phyloP scores from a whole-genome alignment of 805 yeast genomes.

The Saturnispora hagleri region DNA sequence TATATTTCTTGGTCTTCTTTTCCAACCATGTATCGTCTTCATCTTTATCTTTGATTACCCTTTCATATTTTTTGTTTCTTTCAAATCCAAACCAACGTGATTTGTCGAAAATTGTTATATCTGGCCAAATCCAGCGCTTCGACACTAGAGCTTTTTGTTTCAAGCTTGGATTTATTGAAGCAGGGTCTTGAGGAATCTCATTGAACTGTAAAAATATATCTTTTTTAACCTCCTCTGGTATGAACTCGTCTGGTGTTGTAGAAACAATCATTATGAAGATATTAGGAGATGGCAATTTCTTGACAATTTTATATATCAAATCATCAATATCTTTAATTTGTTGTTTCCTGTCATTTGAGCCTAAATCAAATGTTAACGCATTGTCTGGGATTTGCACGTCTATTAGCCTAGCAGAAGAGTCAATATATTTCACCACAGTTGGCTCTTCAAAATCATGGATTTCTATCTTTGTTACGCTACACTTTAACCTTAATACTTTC shows the following conservation, averaged over 20 bases:
- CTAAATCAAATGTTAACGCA: constrained; percentile 31
- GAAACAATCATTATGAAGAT: constrained; percentile 53
- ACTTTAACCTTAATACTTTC: constrained; percentile 19
- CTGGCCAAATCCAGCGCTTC: constrained; percentile 41
- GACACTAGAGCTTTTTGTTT: constrained; percentile 19
- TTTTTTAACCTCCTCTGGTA: constrained; percentile 12
- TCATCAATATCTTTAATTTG: constrained; percentile 22
- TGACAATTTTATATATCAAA: constrained; percentile 43
- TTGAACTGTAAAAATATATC: constrained; percentile 15
- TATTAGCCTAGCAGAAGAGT: constrained; percentile 54
- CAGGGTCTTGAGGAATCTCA: constrained; percentile 28
- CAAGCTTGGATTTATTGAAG: constrained; percentile 25
- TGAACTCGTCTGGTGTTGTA: constrained; percentile 19
- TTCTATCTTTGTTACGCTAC: constrained; percentile 37
- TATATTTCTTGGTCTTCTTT: constrained; percentile 18
- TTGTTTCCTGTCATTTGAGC: constrained; percentile 32
- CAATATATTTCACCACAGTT: constrained; percentile 48
- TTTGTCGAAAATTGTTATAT: constrained; percentile 42
- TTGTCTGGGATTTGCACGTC: constrained; percentile 41
- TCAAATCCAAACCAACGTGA: constrained; percentile 45
- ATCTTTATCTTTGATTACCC: constrained; percentile 5
- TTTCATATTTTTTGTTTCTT: constrained; percentile 36
- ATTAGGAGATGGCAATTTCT: constrained; percentile 68
- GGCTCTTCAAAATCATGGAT: constrained; percentile 34
- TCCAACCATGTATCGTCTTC: constrained; percentile 26